Evolutionary conservation across 768 basidiomycete species (phyloP), one percentile per base, ranked within the genome.

Genomic region (Tricholoma hemisulphureum): DNA sequence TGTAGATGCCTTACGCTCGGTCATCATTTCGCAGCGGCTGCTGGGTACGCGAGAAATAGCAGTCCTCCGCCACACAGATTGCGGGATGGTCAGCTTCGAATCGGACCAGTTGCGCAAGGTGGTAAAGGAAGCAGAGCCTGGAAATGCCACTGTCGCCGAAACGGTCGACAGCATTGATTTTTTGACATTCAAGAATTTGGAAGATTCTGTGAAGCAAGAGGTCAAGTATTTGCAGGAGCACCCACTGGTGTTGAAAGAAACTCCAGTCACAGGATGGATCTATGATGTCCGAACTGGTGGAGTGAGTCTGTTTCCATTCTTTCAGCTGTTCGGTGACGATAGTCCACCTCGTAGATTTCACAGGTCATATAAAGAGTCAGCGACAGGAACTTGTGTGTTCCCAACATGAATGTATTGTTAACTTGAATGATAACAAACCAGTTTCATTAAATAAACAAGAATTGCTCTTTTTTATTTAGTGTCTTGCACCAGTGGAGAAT

Each of bases 1-100:
- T 35, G 77, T 80, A 60, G 89, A 90, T 24, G 83, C 87, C 1
- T 62, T 91, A 8, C 80, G 88, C 18, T 83, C 80, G 66, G 74
- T 91, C 63, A 74, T 91, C 51, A 82, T 90, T 65, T 89, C 88
- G 28, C 87, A 91, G 65, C 84, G 86, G 37, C 79, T 89, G 14
- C 78, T 89, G 14, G 87, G 86, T 11, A 91, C 88, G 9, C 76
- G 77, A 14, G 85, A 88, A 71, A 80, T 89, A 52, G 80, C 84
- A 4, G 73, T 91, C 51, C 80, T 88, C 68, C 86, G 85, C 67
- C 89, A 91, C 69, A 87, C 85, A 1, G 84, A 79, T 48, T 89
- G 88, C 64, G 88, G 88, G 46, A 89, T 90, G 87, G 72, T 85
- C 48, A 83, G 81, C 0, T 88, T 89, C 73, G 77, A 72, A 5